Evolutionary conservation across 176 grass and related monocot genomes (phyloP), one percentile per base, ranked within the genome.

Genomic region (Aegilops umbellulata): DNA sequence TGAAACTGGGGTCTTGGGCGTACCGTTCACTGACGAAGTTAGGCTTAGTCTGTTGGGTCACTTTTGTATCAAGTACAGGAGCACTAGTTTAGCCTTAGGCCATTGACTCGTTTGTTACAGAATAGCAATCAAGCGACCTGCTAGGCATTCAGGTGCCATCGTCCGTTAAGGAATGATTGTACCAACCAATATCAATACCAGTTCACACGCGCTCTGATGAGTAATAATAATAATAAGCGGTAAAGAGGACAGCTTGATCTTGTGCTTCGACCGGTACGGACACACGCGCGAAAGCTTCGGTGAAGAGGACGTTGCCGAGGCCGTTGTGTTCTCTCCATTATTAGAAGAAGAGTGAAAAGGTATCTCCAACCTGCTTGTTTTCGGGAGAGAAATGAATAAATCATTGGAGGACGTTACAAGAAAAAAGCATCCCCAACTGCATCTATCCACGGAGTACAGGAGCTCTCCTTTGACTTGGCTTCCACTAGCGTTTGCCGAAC

Each of bases 401-500:
- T 75, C 44, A 89, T 60, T 60, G 16, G 58, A 60, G 44, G 47
- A 2, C 14, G 82, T 24, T 68, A 16, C 39, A 42, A 3, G 11
- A 42, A 42, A 41, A 41, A 62, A 46, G 63, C 31, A 44, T 23
- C 39, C 38, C 58, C 82, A 68, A 10, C 46, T 57, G 60, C 88
- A 41, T 39, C 68, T 20, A 81, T 71, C 68, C 35, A 81, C 60
- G 88, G 83, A 24, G 24, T 12, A 26, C 1, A 53, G 49, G 16
- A 19, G 73, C 23, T 12, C 51, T 12, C 24, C 19, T 66, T 79
- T 83, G 74, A 83, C 80, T 83, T 83, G 84, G 84, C 84, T 47
- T 83, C 84, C 84, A 90, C 89, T 80, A 80, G 20, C 47, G 5
- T 29, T 10, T 80, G 46, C 46, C 25, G 46, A 75, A 31, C 6